Percentiles rank a stretch among this genome's conserved stretches.
These are phyloP conservation scores for Coemansia sp. DNA, from an alignment of 192 early-diverging fungal species.

Conservation along the genomic window DNA sequence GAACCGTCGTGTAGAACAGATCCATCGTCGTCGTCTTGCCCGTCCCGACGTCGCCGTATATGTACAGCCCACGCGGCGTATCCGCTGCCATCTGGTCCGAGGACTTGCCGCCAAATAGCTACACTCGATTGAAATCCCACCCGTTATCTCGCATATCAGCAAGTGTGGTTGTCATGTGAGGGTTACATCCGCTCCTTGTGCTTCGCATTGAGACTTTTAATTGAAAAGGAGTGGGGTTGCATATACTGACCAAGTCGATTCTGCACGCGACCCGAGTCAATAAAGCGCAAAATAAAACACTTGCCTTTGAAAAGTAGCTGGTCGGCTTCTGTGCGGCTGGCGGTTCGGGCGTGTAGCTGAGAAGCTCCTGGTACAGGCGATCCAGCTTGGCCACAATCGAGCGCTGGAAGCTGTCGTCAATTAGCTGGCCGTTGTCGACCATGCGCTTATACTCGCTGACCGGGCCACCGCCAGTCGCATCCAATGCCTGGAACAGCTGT, in stretches of 20 bases:
- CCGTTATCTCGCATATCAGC: no score
- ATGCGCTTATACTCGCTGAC: constrained; percentile 34
- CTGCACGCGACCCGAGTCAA: neutral
- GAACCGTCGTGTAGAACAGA: constrained; percentile 82
- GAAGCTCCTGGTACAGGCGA: constrained; percentile 61
- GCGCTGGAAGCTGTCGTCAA: constrained; percentile 68
- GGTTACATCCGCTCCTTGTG: no score
- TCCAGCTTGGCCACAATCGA: constrained; percentile 64
- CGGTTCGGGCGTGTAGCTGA: constrained; percentile 55
- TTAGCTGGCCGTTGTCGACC: constrained; percentile 56
- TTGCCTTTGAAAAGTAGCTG: neutral
- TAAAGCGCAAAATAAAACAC: neutral
- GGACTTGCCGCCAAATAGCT: constrained; percentile 15
- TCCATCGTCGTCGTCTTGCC: constrained; percentile 98
- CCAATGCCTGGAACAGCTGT: neutral
- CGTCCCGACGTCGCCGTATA: constrained; percentile 76
- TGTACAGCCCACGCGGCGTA: constrained; percentile 41
- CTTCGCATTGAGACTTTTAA: no score
- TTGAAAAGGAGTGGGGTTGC: no score
- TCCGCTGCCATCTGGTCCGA: neutral
- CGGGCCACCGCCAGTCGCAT: constrained; percentile 10
- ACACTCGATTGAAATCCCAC: constrained; percentile 6
- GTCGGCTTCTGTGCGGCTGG: neutral
- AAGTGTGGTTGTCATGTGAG: no score
- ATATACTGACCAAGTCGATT: neutral